Evolutionary conservation across 2,329 filamentous ascomycete species (phyloP).

Genomic region (Penicillium sp.): DNA sequence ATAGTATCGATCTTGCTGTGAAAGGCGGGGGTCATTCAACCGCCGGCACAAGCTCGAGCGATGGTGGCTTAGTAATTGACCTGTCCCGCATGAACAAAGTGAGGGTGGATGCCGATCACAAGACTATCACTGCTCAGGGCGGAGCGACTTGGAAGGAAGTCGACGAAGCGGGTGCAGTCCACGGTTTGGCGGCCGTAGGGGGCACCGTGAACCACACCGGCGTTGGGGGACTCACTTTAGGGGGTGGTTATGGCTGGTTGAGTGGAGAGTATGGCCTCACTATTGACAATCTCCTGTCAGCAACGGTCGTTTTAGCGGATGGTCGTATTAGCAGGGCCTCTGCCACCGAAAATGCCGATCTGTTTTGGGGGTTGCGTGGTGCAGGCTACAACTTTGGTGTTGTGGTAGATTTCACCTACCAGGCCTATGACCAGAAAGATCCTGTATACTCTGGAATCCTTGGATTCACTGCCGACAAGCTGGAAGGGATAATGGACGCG

Average conservation of each 20-base stretch:
- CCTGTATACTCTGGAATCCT: constrained; percentile 37
- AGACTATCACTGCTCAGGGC: constrained; percentile 52
- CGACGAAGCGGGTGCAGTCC: constrained; percentile 51
- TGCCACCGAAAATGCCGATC: constrained; percentile 45
- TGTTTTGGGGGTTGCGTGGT: constrained; percentile 51
- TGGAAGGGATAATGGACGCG: constrained; percentile 24
- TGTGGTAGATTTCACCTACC: constrained; percentile 46
- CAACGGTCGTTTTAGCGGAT: constrained; percentile 42
- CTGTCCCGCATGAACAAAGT: constrained; percentile 54
- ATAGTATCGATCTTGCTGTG: constrained; percentile 28
- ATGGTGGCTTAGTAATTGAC: constrained; percentile 59
- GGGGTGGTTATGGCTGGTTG: constrained; percentile 60
- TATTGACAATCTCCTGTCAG: constrained; percentile 50
- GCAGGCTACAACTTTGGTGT: constrained; percentile 49
- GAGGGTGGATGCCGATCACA: constrained; percentile 46
- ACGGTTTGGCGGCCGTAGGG: constrained; percentile 59
- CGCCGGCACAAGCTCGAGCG: constrained; percentile 52
- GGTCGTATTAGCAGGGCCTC: constrained; percentile 42
- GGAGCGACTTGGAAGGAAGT: constrained; percentile 58
- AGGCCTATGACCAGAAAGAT: constrained; percentile 32
- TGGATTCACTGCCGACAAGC: constrained; percentile 24
- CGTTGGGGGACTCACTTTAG: constrained; percentile 58
- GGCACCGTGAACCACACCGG: constrained; percentile 64
- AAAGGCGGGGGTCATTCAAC: constrained; percentile 48
- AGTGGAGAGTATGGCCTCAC: constrained; percentile 55